These are phyloP conservation scores for Raphanus sativus DNA, from an alignment of 345 rosid species.

Conservation along the genomic window DNA sequence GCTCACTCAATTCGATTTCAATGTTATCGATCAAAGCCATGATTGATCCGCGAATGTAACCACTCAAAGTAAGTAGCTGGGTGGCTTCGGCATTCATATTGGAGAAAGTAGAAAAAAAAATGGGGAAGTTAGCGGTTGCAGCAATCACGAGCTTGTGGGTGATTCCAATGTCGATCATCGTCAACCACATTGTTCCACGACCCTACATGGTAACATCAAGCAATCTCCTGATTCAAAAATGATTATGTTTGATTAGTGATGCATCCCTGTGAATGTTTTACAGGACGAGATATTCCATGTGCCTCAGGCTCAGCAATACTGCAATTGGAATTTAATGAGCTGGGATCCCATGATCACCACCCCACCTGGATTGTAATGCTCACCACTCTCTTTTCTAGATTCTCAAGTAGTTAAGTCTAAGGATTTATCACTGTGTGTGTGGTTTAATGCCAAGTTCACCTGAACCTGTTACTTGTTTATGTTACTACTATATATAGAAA, in stretches of 20 bases:
- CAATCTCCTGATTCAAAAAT: background rate
- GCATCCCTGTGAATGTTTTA: background rate
- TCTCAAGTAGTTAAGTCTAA: background rate
- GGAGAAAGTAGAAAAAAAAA: constrained; percentile 6
- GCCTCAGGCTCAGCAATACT: constrained; percentile 87
- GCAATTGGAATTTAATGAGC: constrained; percentile 69
- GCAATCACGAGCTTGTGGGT: constrained; percentile 74
- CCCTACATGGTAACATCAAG: constrained; percentile 70
- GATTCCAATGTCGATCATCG: constrained; percentile 65
- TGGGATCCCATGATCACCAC: constrained; percentile 99
- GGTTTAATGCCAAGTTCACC: background rate
- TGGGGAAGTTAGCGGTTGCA: constrained; percentile 70
- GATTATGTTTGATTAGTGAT: background rate
- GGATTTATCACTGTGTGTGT: background rate
- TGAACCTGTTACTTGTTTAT: background rate
- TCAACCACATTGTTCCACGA: constrained; percentile 67
- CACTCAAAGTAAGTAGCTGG: background rate
- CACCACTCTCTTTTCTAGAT: background rate
- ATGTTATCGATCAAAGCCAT: background rate
- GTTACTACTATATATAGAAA: background rate
- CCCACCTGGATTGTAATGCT: constrained; percentile 86
- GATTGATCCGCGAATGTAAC: background rate
- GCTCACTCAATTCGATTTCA: background rate
- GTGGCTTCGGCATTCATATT: background rate
- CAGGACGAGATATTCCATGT: constrained; percentile 97